These are phyloP conservation scores for Candida khao-thaluensis DNA, from an alignment of 805 yeast species.

Conservation along the genomic window DNA sequence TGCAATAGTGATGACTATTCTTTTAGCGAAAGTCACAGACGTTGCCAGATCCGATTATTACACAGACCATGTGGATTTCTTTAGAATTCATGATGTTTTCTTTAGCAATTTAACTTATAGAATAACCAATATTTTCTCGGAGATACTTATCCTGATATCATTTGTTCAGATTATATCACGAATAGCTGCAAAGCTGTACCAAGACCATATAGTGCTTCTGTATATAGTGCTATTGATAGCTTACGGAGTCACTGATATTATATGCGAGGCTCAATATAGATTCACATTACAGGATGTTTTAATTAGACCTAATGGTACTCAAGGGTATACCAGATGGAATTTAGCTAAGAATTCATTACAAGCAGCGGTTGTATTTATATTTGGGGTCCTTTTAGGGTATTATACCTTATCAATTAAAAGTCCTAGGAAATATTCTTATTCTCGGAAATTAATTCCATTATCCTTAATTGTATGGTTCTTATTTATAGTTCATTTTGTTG, in stretches of 20 bases:
- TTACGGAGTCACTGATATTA: slow-evolving; percentile 5
- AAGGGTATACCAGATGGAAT: slow-evolving; percentile 16
- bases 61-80: slow-evolving; percentile 52
- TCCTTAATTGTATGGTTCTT: slow-evolving; percentile 45
- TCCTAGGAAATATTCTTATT: slow-evolving; percentile 44
- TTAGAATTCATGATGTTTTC: slow-evolving; percentile 36
- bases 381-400: slow-evolving; percentile 33
- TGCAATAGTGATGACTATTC: slow-evolving; percentile 53
- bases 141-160: slow-evolving; percentile 49
- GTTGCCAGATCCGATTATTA: slow-evolving; percentile 51
- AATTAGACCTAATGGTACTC: background rate
- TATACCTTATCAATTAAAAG: slow-evolving; percentile 39
- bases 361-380: slow-evolving; percentile 27
- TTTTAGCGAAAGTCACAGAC: slow-evolving; percentile 45
- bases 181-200: slow-evolving; percentile 6
- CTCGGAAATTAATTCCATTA: slow-evolving; percentile 46
- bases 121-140: slow-evolving; percentile 41
- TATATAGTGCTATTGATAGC: slow-evolving; percentile 7
- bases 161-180: slow-evolving; percentile 48
- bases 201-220: slow-evolving; percentile 4
- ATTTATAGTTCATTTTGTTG: slow-evolving; percentile 35
- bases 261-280: slow-evolving; percentile 10
- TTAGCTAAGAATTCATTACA: slow-evolving; percentile 27
- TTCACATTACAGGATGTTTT: slow-evolving; percentile 1
- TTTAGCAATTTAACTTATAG: slow-evolving; percentile 37